Evolutionary conservation across 139 green algal genomes (phyloP).

Genomic region (Ettlia oleoabundans): DNA sequence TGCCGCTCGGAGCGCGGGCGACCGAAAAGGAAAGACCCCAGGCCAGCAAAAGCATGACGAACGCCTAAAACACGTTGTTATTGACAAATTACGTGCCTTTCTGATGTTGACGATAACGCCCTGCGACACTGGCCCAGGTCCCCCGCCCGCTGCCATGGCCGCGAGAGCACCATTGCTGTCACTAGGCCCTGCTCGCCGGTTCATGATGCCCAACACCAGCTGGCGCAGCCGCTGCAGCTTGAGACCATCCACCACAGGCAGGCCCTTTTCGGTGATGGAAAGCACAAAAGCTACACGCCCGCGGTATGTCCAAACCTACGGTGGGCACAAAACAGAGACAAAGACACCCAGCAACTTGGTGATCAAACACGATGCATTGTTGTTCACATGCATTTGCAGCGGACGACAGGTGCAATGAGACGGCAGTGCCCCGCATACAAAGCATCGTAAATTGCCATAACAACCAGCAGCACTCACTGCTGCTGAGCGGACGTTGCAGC

Average conservation of each 20-base stretch:
- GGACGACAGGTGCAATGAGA: too few relatives aligned
- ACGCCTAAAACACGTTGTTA: too few relatives aligned
- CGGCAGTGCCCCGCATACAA: too few relatives aligned
- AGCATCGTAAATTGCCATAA: too few relatives aligned
- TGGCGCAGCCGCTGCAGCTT: slow-evolving; percentile 71
- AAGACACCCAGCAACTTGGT: neutral
- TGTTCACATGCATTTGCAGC: too few relatives aligned
- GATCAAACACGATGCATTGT: too few relatives aligned
- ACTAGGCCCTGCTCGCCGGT: slow-evolving; percentile 1
- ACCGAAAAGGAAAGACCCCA: too few relatives aligned
- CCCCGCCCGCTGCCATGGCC: neutral
- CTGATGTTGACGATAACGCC: slow-evolving; percentile 60
- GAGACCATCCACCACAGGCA: slow-evolving; percentile 63
- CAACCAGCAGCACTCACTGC: too few relatives aligned
- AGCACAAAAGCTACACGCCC: slow-evolving; percentile 83
- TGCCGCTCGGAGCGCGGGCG: too few relatives aligned
- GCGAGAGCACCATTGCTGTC: slow-evolving; percentile 12
- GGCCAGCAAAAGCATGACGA: too few relatives aligned
- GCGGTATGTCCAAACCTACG: slow-evolving; percentile 86
- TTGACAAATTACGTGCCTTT: slow-evolving; percentile 61
- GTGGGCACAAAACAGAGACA: neutral
- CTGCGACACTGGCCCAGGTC: too few relatives aligned
- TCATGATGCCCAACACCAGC: slow-evolving; percentile 78
- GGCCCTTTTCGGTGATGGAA: slow-evolving; percentile 73
- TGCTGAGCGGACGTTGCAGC: slow-evolving; percentile 85